phyloP scores from a whole-genome alignment of 2,329 filamentous ascomycete genomes.

The Colletotrichum australisinense region DNA sequence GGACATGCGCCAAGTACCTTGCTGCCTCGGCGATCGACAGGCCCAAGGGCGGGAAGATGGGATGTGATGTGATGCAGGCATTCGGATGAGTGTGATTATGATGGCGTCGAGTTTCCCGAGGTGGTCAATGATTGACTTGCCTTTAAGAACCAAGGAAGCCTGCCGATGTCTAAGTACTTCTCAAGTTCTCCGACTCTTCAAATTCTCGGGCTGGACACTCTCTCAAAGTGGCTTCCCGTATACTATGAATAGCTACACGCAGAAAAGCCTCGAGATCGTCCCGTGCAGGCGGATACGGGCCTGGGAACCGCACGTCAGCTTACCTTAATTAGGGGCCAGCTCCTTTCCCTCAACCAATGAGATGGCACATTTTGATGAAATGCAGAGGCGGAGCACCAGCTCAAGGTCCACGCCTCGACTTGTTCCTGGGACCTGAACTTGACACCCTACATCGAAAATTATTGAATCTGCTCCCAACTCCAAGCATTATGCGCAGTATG shows the following conservation, averaged over 20 bases:
- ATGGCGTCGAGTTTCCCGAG: background rate
- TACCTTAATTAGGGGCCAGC: background rate
- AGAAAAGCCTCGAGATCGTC: background rate
- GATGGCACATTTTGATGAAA: background rate
- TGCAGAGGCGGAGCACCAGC: slow-evolving; percentile 2
- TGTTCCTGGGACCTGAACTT: no score
- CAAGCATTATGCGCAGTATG: no score
- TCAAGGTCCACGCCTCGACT: no score
- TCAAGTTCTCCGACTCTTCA: no score
- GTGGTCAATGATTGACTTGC: background rate
- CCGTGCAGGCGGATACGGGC: background rate
- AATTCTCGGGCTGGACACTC: no score
- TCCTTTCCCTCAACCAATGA: background rate
- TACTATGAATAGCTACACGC: slow-evolving; percentile 10
- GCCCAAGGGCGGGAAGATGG: background rate
- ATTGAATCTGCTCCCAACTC: no score
- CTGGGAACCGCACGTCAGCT: slow-evolving; percentile 1
- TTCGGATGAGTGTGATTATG: background rate
- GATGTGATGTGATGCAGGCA: background rate
- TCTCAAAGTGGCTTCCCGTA: no score
- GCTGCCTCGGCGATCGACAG: background rate
- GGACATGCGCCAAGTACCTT: background rate
- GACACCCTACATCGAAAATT: no score
- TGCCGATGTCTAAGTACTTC: no score
- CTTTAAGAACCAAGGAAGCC: background rate